phyloP scores from a whole-genome alignment of 2,329 filamentous ascomycete genomes.

The Xylariaceae sp. region DNA sequence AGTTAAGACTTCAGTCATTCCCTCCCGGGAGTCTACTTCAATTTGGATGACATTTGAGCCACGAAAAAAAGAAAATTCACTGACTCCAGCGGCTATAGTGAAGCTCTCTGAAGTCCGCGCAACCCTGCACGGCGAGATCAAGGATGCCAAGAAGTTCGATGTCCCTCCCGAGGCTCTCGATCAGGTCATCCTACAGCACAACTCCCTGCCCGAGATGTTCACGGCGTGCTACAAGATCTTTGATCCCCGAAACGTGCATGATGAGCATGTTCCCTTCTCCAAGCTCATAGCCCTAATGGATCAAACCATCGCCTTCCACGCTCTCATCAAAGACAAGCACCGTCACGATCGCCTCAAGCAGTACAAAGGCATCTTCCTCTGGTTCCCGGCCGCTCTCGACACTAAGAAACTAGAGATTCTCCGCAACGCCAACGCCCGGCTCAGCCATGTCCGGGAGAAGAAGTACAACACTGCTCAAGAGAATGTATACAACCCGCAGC shows the following conservation, averaged over 20 bases:
- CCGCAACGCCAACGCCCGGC: background rate
- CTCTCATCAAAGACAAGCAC: slow-evolving; percentile 17
- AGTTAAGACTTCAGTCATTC: slow-evolving; percentile 9
- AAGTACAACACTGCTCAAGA: background rate
- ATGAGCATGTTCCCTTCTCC: too few relatives aligned
- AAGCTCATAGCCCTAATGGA: slow-evolving; percentile 16
- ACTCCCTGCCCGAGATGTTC: slow-evolving; percentile 13
- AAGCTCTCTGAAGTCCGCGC: too few relatives aligned
- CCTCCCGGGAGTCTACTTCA: background rate
- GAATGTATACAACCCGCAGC: background rate
- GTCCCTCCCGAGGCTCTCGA: slow-evolving; percentile 16
- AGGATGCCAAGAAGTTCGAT: slow-evolving; percentile 2
- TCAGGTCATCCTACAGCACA: background rate
- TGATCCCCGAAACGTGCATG: background rate
- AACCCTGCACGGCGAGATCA: too few relatives aligned
- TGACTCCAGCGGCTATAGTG: too few relatives aligned
- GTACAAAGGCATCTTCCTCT: slow-evolving; percentile 12
- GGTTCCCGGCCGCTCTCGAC: slow-evolving; percentile 16
- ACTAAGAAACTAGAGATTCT: slow-evolving; percentile 12
- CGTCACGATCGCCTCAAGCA: slow-evolving; percentile 10
- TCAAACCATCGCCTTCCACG: slow-evolving; percentile 16
- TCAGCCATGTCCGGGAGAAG: slow-evolving; percentile 1
- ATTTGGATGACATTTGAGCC: too few relatives aligned
- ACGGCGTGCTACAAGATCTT: slow-evolving; percentile 7
- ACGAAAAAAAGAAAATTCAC: background rate